Percentiles rank a stretch among this genome's conserved stretches.
Conservation (phyloP, 495 filamentous ascomycete species). For the Talaromyces thailandensis region DNA sequence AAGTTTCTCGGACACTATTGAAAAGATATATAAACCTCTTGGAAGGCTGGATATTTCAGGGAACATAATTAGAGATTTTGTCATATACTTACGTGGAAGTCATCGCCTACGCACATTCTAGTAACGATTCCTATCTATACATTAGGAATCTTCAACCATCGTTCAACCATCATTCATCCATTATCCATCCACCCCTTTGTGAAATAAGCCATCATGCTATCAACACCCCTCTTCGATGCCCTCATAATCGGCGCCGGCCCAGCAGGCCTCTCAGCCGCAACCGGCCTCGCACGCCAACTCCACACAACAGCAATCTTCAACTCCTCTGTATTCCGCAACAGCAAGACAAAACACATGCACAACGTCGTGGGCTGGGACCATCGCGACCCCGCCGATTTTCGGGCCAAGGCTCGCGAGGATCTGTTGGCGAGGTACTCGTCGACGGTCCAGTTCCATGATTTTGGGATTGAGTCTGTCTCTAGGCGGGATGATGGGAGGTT, state of each 20-base stretch:
- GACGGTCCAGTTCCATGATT: constrained; percentile 26
- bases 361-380: constrained; percentile 42
- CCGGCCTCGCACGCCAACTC: constrained; percentile 36
- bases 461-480: constrained; percentile 16
- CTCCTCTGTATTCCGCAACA: constrained; percentile 41
- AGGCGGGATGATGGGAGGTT: constrained; percentile 18
- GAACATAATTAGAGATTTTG: neutral
- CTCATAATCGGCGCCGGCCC: constrained; percentile 51
- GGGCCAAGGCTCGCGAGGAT: constrained; percentile 24
- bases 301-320: constrained; percentile 42
- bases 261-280: constrained; percentile 42
- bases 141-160: neutral
- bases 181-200: neutral
- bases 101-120: neutral
- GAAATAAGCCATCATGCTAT: neutral
- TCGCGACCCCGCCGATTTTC: constrained; percentile 26
- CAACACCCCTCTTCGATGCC: constrained; percentile 26
- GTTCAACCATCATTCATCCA: neutral
- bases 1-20: too few relatives aligned
- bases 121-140: neutral
- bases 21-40: neutral
- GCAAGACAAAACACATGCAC: constrained; percentile 37
- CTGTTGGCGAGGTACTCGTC: constrained; percentile 30
- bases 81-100: neutral
- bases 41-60: neutral